Base-by-base conservation (phyloP, 805 yeast species). In the Monosporozyma yasuniensis region DNA sequence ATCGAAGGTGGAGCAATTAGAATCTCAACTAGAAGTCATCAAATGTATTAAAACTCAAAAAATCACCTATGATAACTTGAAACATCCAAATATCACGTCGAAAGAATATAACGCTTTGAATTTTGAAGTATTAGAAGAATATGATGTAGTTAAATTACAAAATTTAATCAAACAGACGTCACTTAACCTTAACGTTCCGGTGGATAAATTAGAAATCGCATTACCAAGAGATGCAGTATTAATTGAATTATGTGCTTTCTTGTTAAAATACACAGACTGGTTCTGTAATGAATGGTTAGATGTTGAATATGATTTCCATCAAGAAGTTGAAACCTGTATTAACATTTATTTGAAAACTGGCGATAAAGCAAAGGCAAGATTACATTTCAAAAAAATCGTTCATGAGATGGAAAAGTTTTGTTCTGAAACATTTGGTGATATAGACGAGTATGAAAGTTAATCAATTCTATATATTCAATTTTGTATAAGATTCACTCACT, bases 121-220 rank as follows among this genome's bases (percentile, higher is more conserved):
- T 6, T 12, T 70, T 1, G 52, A 56, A 1, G 42, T 52, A 23
- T 60, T 70, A 14, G 71, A 70, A 43, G 44, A 50, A 3, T 55
- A 68, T n/a, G 55, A 64, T 27, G 30, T 64, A 52, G 55, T 61
- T 1, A 58, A 63, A 18, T 59, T 69, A 16, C 70, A 66, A 28
- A 70, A 69, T 54, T 50, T 61, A 2, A 55, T 68, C 25, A 70
- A 69, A 51, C 64, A 27, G 11, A 19, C 9, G 4, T 21, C 35
- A 4, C 18, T 46, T 5, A 44, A 46, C 19, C 30, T 46, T 14
- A 34, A 28, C 16, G 18, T 46, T 14, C 19, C 43, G 4, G 22
- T 34, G 10, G 44, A 25, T 14, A 38, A 42, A 3, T 19, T 46
- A 16, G 3, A 9, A 25, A 32, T 16, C 7, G 38, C 38, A 27